These are phyloP conservation scores for Fusarium sp. DNA, from an alignment of 2,329 filamentous ascomycete species.

Conservation along the genomic window DNA sequence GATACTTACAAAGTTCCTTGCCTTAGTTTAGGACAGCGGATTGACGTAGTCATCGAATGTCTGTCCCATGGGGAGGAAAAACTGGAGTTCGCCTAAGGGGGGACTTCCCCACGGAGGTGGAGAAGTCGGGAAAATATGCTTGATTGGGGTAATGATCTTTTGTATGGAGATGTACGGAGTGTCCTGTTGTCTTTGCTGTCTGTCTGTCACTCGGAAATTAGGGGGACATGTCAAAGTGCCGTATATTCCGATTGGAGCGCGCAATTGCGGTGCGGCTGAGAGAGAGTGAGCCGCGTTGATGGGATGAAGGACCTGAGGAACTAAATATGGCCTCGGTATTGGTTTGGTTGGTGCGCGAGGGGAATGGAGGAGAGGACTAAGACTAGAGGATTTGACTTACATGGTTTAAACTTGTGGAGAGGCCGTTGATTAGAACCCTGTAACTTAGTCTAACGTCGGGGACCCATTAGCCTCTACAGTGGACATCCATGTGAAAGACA, in stretches of 20 bases:
- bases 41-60: constrained; percentile 1
- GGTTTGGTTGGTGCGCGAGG: constrained; percentile 23
- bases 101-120: constrained; percentile 22
- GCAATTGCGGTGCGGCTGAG: constrained; percentile 25
- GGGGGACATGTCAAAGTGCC: neutral
- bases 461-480: neutral
- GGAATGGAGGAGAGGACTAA: neutral
- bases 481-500: neutral
- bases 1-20: neutral
- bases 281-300: neutral
- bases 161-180: neutral
- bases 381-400: neutral
- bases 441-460: neutral
- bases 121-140: constrained; percentile 11
- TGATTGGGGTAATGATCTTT: constrained; percentile 1
- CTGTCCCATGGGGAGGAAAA: neutral
- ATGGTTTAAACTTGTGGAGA: constrained; percentile 7
- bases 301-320: neutral
- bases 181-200: neutral
- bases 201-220: constrained; percentile 10
- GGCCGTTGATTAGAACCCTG: neutral
- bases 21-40: neutral
- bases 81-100: constrained; percentile 5
- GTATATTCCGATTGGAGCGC: constrained; percentile 20
- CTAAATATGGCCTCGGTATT: neutral